These are phyloP conservation scores for Mycosarcoma maydis DNA, from an alignment of 1,284 basidiomycete species.

Conservation along the genomic window DNA sequence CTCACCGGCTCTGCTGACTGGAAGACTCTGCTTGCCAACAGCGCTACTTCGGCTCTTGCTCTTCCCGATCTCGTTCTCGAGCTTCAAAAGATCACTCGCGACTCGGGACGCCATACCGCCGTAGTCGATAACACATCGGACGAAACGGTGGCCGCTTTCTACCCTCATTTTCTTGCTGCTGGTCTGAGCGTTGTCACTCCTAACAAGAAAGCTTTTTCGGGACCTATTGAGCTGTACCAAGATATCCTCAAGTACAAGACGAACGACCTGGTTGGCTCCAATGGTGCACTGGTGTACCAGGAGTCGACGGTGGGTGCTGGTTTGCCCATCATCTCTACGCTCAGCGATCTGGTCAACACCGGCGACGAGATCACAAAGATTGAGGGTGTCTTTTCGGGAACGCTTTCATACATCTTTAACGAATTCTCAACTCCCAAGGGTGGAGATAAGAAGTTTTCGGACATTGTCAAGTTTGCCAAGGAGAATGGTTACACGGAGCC, in stretches of 20 bases:
- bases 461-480: constrained; percentile 86
- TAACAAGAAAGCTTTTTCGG: constrained; percentile 96
- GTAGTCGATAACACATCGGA: constrained; percentile 95
- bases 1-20: constrained; percentile 45
- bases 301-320: constrained; percentile 97
- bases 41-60: constrained; percentile 46
- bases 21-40: constrained; percentile 45
- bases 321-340: constrained; percentile 87
- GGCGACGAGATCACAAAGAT: constrained; percentile 80
- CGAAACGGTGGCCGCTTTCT: constrained; percentile 81
- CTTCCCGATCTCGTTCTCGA: constrained; percentile 47
- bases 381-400: constrained; percentile 86
- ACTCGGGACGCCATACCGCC: constrained; percentile 70
- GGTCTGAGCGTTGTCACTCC: constrained; percentile 92
- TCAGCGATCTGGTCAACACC: constrained; percentile 89
- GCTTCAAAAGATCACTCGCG: constrained; percentile 50
- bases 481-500: constrained; percentile 98
- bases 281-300: constrained; percentile 78
- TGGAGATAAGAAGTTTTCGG: constrained; percentile 76
- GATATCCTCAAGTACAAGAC: constrained; percentile 70
- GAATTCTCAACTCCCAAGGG: constrained; percentile 73
- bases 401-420: constrained; percentile 99
- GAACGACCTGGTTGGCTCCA: constrained; percentile 33
- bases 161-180: constrained; percentile 81
- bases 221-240: constrained; percentile 77